Conservation (phyloP, 495 filamentous ascomycete species). For the Aspergillus kassunensis region DNA sequence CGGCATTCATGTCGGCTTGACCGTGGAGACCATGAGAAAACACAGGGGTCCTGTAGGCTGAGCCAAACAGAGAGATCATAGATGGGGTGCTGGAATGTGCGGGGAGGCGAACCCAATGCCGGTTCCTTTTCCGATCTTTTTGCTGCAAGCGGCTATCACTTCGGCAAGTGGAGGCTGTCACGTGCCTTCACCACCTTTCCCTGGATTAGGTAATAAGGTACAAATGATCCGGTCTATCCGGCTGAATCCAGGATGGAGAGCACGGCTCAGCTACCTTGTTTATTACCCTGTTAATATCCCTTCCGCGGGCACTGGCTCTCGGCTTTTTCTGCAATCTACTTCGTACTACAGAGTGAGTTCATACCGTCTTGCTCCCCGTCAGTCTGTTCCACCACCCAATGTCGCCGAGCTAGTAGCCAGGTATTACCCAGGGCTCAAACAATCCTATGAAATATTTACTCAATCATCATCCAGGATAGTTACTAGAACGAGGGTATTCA, state of each 20-base stretch:
- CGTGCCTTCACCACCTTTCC: constrained; percentile 31
- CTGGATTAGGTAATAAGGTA: constrained; percentile 20
- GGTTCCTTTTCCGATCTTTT: constrained; percentile 22
- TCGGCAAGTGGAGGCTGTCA: constrained; percentile 35
- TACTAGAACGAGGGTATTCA: no score
- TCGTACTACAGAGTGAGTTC: no score
- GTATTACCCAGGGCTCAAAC: neutral
- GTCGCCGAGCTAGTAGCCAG: neutral
- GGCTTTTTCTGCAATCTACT: constrained; percentile 5
- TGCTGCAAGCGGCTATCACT: constrained; percentile 19
- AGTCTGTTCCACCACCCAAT: no score
- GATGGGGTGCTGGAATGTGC: constrained; percentile 4
- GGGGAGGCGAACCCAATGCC: constrained; percentile 25
- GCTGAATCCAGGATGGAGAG: no score
- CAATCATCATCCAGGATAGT: no score
- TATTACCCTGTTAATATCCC: constrained; percentile 6
- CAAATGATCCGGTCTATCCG: neutral
- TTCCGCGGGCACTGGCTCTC: constrained; percentile 14
- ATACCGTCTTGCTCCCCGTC: neutral
- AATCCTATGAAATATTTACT: neutral
- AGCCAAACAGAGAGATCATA: neutral
- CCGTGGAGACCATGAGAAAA: constrained; percentile 22
- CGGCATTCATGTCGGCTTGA: constrained; percentile 43
- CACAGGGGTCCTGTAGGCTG: neutral
- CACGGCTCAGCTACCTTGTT: no score